Percentiles rank a stretch among this genome's conserved stretches.
These are phyloP conservation scores for Yamadazyma endophytica DNA, from an alignment of 805 yeast genomes.

Conservation along the genomic window DNA sequence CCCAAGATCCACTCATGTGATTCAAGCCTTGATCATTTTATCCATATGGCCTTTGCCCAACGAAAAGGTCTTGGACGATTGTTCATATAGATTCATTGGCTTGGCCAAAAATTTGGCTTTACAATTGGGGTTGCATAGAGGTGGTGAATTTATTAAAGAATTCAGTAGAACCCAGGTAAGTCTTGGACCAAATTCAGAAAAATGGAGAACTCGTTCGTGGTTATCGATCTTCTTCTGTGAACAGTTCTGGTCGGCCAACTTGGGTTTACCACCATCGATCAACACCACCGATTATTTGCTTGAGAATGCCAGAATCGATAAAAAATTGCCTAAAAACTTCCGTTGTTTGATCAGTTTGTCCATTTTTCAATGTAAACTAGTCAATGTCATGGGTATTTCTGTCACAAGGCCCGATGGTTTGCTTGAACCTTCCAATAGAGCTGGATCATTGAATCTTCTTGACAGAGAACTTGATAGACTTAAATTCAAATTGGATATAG, in stretches of 20 bases:
- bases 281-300: conserved; percentile 74
- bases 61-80: conserved; percentile 86
- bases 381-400: conserved; percentile 81
- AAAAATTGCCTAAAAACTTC: conserved; percentile 61
- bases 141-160: conserved; percentile 85
- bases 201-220: conserved; percentile 95
- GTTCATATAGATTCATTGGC: conserved; percentile 84
- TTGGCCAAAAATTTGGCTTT: conserved; percentile 79
- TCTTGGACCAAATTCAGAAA: conserved; percentile 79
- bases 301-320: conserved; percentile 72
- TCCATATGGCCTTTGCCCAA: conserved; percentile 92
- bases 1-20: conserved; percentile 89
- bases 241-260: conserved; percentile 83
- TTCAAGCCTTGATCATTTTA: conserved; percentile 81
- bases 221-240: conserved; percentile 81
- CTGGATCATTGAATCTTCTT: conserved; percentile 71
- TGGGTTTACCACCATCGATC: conserved; percentile 85
- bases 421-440: conserved; percentile 77
- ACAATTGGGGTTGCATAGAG: conserved; percentile 83
- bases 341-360: conserved; percentile 69
- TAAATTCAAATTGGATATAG: conserved; percentile 61
- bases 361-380: conserved; percentile 78
- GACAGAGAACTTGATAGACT: conserved; percentile 75
- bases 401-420: conserved; percentile 86
- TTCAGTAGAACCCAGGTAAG: conserved; percentile 87